Evolutionary conservation across 202 grass and related monocot genomes (phyloP).

Genomic region (Panicum virgatum): DNA sequence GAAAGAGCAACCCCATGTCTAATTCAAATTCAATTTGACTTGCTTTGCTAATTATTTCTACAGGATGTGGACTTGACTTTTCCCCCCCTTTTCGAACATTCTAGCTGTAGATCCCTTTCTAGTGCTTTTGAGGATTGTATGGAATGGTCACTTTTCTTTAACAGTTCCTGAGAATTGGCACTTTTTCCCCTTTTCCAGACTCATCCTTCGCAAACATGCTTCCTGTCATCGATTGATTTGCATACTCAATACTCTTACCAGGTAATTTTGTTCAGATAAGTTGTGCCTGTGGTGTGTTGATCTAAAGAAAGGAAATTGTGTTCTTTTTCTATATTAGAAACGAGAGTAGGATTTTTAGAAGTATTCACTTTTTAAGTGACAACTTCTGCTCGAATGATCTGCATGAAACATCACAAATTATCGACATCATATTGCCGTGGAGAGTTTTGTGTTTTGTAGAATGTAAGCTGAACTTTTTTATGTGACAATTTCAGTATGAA

Average conservation of each 20-base stretch:
- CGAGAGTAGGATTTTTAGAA: background rate
- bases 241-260: slow-evolving; percentile 97
- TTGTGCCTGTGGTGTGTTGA: background rate
- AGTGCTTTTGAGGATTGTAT: background rate
- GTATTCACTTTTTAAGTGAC: background rate
- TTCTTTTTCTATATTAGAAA: background rate
- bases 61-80: background rate
- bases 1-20: background rate
- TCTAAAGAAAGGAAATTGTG: background rate
- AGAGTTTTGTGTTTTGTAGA: background rate
- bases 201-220: slow-evolving; percentile 96
- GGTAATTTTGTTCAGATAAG: slow-evolving; percentile 40
- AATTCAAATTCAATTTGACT: slow-evolving; percentile 9
- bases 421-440: background rate
- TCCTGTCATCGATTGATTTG: slow-evolving; percentile 93
- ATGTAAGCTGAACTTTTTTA: no score
- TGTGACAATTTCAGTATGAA: no score
- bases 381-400: background rate
- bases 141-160: background rate
- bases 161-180: slow-evolving; percentile 15
- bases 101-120: background rate
- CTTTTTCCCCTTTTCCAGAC: slow-evolving; percentile 61
- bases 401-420: background rate
- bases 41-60: background rate
- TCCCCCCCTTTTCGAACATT: background rate